Base-by-base conservation (phyloP, 495 filamentous ascomycete species). In the Hyaloscypha finlandica region DNA sequence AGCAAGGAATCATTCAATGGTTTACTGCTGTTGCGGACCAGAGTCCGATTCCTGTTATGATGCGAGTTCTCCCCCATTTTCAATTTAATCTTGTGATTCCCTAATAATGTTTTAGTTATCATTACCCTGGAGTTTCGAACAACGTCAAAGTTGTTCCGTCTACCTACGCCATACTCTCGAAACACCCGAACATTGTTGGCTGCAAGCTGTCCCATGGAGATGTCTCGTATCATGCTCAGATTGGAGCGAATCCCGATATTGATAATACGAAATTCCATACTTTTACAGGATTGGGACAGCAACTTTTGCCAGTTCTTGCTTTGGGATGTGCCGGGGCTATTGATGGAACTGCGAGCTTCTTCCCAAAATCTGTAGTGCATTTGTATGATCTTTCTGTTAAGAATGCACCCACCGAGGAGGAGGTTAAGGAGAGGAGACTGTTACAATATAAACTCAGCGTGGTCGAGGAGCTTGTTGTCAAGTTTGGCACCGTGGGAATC, bases 131-230 rank as follows among this genome's bases (percentile, higher is more conserved):
- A 20, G 88, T 90, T 6, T 86, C 83, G 0, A 90, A 90, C 73
- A 81, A 84, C 59, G 77, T 89, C 59, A 77, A 78, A 35, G 77
- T 89, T 58, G 69, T 78, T 14, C 83, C 87, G 5, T 77, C 83
- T 31, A 88, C 83, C 11, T 86, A 86, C 71, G 80, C 77, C 29
- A 70, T 67, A 5, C 78, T 90, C 22, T 83, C 87, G 1, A 71
- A 76, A 30, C 81, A 89, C 70, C 79, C 79, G 19, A 87, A 86
- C 60, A 87, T 90, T 61, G 86, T 89, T 1, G 88, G 88, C 45
- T 86, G 84, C 75, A 90, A 90, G 77, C 85, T 90, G 73, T 89
- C 86, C 6, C 88, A 90, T 70, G 87, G 85, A 63, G 85, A 87
- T 59, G 80, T 90, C 54, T 84, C 84, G 16, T 79, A 82, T 64